Evolutionary conservation across 129 eudicot genomes (phyloP).

Genomic region (Mikania micrantha): DNA sequence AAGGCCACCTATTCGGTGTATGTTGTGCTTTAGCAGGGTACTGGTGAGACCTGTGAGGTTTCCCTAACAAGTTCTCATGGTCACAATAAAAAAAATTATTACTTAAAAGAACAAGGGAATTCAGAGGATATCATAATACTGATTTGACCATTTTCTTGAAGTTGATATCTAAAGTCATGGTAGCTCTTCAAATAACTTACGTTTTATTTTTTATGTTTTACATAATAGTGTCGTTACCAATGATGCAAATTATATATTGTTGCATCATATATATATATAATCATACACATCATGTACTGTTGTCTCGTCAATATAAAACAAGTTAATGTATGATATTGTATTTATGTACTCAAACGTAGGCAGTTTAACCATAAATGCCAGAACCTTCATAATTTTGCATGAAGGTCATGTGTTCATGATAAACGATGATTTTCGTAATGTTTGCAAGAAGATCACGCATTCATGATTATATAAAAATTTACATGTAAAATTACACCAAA

Average conservation of each 20-base stretch:
- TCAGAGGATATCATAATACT: neutral
- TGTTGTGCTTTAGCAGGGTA: neutral
- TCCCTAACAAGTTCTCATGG: too few species aligned
- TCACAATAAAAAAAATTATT: too few species aligned
- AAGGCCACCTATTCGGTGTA: neutral
- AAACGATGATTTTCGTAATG: neutral
- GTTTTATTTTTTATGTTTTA: neutral
- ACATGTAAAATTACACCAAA: neutral
- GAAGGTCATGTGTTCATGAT: constrained; percentile 3
- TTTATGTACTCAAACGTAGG: neutral
- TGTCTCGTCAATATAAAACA: neutral
- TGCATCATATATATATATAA: neutral
- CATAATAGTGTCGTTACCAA: neutral
- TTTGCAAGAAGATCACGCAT: too few species aligned
- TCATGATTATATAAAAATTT: neutral
- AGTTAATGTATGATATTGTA: neutral
- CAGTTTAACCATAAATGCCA: neutral
- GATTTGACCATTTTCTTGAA: constrained; percentile 7
- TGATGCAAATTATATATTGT: neutral
- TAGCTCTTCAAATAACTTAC: neutral
- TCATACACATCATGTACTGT: neutral
- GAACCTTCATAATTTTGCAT: neutral
- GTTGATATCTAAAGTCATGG: constrained; percentile 9
- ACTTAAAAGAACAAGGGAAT: neutral
- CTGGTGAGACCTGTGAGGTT: too few species aligned